Evolutionary conservation across 23 red algal genomes (phyloP), one percentile per base, ranked within the genome.

Genomic region (Gracilariopsis chorda): DNA sequence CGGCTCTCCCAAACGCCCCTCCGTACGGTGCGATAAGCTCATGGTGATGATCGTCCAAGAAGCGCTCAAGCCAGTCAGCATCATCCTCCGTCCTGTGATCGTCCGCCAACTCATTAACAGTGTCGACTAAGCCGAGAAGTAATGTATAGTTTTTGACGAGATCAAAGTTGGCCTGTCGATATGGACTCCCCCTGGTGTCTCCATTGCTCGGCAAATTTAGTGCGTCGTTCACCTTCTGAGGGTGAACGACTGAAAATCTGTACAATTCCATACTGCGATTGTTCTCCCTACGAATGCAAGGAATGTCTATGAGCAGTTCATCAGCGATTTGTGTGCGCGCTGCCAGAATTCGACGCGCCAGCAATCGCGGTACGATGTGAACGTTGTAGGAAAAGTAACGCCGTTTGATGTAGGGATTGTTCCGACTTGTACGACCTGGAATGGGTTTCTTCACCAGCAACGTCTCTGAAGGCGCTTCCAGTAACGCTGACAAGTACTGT

Each of bases 101-200:
- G 11, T 47, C 41, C 23, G 35, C 20, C 29, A 87, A 17, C n/a
- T 74, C 42, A 7, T 42, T 70, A 40, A 87, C 43, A 24, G 64
- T 63, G 32, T 52, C 82, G 30, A 23, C 39, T 29, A 87, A 70
- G 33, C 62, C 82, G 72, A 87, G 82, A 6, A 70, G 60, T 21
- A 87, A 44, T 4, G 82, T 87, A 30, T 87, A 87, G 63, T 87
- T 87, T 51, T 87, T 87, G 16, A 68, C 86, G 17, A 90, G 47
- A 69, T 90, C 86, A 51, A 90, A 90, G 51, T 77, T 90, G 13
- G 86, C 86, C 33, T 45, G 48, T 27, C 86, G 69, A 24, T 77
- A 90, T 49, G 86, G 86, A 3, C 61, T 62, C 21, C 86, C 86
- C 24, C 67, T 53, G 13, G 46, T 63, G 28, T 77, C 86, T 13